phyloP scores from a whole-genome alignment of 352 stramenopile species.

The Thraustotheca clavata region DNA sequence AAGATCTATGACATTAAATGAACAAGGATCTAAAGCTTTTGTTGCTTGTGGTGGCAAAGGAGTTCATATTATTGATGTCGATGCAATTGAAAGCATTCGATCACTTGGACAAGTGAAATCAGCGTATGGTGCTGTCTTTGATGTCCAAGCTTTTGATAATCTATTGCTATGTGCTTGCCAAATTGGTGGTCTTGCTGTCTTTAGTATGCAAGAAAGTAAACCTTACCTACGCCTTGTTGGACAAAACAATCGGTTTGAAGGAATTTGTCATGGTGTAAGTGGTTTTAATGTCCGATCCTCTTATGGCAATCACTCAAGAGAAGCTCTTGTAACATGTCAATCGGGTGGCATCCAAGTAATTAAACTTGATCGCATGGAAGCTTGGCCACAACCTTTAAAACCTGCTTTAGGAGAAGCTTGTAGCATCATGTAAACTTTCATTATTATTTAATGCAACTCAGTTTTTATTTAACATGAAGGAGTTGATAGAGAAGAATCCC shows the following conservation, averaged over 20 bases:
- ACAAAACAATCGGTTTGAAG: conserved; percentile 17
- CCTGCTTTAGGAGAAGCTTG: conserved; percentile 6
- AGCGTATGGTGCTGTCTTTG: conserved; percentile 19
- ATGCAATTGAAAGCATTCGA: not conserved
- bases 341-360: conserved; percentile 16
- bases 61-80: conserved; percentile 1
- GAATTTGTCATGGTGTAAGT: conserved; percentile 12
- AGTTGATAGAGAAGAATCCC: conserved; percentile 73
- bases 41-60: conserved; percentile 17
- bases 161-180: conserved; percentile 16
- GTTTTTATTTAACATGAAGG: conserved; percentile 42
- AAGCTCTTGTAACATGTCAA: conserved; percentile 14
- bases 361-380: conserved; percentile 2
- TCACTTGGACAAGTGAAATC: not conserved
- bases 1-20: conserved; percentile 4
- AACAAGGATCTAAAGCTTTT: not conserved
- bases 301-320: not conserved
- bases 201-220: not conserved
- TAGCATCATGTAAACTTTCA: conserved; percentile 5
- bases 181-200: conserved; percentile 16
- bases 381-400: conserved; percentile 8
- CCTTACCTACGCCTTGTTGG: not conserved
- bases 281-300: not conserved
- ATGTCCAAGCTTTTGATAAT: not conserved
- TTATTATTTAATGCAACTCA: not conserved